Conservation (phyloP, 2,329 filamentous ascomycete genomes). For the Stemphylium beticola region DNA sequence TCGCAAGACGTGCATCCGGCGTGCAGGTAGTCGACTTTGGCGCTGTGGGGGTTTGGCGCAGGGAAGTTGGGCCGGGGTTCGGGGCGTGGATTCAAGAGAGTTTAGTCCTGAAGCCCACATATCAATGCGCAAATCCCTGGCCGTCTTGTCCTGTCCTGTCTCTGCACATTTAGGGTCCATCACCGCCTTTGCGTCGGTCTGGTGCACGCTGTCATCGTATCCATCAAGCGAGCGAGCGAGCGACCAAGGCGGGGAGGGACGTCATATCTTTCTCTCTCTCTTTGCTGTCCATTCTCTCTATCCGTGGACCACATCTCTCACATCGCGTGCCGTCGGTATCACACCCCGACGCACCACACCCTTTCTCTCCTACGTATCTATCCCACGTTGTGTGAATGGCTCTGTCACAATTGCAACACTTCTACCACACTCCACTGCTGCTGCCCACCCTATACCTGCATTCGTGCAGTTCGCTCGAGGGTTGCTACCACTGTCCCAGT, state of each 20-base stretch:
- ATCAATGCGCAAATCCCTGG: slow-evolving; percentile 13
- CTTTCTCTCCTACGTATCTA: neutral
- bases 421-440: slow-evolving; percentile 24
- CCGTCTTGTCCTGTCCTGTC: neutral
- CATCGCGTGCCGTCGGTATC: slow-evolving; percentile 2
- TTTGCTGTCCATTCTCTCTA: neutral
- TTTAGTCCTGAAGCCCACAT: slow-evolving; percentile 21
- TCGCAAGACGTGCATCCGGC: slow-evolving; percentile 25
- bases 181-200: neutral
- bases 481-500: slow-evolving; percentile 42
- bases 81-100: slow-evolving; percentile 15
- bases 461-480: slow-evolving; percentile 28
- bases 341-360: neutral
- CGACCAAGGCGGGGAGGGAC: slow-evolving; percentile 7
- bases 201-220: slow-evolving; percentile 1
- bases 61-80: slow-evolving; percentile 15
- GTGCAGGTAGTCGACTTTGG: slow-evolving; percentile 28
- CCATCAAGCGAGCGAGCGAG: neutral
- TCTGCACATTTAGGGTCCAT: slow-evolving; percentile 2
- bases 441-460: slow-evolving; percentile 27
- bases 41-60: slow-evolving; percentile 27
- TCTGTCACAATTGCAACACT: slow-evolving; percentile 31
- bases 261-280: slow-evolving; percentile 1
- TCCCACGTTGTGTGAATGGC: slow-evolving; percentile 41
- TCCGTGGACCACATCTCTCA: neutral